These are phyloP conservation scores for Diutina catenulata DNA, from an alignment of 1,139 yeast genomes.

Conservation along the genomic window DNA sequence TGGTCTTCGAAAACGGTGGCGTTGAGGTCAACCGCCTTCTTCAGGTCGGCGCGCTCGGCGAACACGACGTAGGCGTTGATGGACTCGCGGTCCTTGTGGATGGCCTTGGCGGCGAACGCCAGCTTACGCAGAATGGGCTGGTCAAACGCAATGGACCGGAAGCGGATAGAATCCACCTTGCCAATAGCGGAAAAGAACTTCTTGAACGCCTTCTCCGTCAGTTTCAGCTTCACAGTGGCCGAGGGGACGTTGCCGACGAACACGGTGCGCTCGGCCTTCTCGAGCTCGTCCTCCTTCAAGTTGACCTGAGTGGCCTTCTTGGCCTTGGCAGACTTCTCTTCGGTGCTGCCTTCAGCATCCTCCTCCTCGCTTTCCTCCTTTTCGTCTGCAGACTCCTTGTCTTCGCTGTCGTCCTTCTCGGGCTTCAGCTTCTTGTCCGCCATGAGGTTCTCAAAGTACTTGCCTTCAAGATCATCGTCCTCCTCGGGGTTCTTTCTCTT, in stretches of 20 bases:
- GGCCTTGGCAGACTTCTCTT: slow-evolving; percentile 7
- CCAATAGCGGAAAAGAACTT: slow-evolving; percentile 47
- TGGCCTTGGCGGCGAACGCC: slow-evolving; percentile 72
- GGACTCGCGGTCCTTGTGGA: slow-evolving; percentile 69
- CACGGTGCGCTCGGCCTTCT: slow-evolving; percentile 77
- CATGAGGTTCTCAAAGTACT: slow-evolving; percentile 1
- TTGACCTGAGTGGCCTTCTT: slow-evolving; percentile 26
- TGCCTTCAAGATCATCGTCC: slow-evolving; percentile 8
- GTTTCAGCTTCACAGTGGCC: slow-evolving; percentile 50
- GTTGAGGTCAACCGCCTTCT: slow-evolving; percentile 49
- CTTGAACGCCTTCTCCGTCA: slow-evolving; percentile 52
- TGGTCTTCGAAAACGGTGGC: slow-evolving; percentile 56
- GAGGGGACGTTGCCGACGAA: slow-evolving; percentile 78
- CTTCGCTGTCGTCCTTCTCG: slow-evolving; percentile 9
- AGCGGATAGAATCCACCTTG: slow-evolving; percentile 62
- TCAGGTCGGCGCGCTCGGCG: slow-evolving; percentile 37
- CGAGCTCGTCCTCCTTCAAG: slow-evolving; percentile 58
- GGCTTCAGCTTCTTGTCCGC: slow-evolving; percentile 10
- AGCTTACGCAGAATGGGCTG: slow-evolving; percentile 87
- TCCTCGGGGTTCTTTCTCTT: slow-evolving; percentile 14
- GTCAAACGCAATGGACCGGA: slow-evolving; percentile 84
- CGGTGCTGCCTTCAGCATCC: slow-evolving; percentile 7
- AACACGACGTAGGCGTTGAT: slow-evolving; percentile 85
- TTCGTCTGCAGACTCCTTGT: slow-evolving; percentile 14
- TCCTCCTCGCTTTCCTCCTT: slow-evolving; percentile 10